A percentile compares a stretch with the other conserved stretches of the same genome.
Conservation (phyloP, 176 grass and related monocot species). For the Phragmites australis region DNA sequence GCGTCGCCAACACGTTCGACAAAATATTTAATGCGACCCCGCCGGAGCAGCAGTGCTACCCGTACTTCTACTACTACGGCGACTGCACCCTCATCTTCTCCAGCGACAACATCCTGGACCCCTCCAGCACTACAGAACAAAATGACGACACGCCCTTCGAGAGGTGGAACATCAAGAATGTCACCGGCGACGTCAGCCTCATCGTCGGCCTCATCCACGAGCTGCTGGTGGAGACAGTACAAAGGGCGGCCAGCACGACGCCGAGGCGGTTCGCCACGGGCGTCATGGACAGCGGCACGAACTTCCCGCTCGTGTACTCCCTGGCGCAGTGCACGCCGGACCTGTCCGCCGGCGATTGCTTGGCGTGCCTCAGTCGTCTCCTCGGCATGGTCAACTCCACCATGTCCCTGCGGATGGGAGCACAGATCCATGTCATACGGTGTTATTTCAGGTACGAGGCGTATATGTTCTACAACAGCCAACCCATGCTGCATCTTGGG, state of each 20-base stretch:
- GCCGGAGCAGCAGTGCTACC: not conserved
- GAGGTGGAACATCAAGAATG: not conserved
- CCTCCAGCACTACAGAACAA: not conserved
- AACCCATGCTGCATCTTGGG: not conserved
- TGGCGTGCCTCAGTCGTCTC: no score
- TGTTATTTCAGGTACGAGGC: constrained; percentile 24
- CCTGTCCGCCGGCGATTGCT: no score
- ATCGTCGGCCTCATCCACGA: not conserved
- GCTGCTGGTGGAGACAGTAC: not conserved
- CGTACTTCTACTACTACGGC: not conserved
- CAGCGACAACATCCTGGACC: not conserved
- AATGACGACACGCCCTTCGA: not conserved
- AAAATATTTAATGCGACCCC: not conserved
- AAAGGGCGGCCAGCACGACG: not conserved
- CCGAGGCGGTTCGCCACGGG: constrained; percentile 26
- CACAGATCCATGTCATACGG: not conserved
- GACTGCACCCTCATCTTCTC: not conserved
- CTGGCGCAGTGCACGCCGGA: no score
- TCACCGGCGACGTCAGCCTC: not conserved
- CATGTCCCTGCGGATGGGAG: not conserved
- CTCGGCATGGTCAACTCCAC: no score
- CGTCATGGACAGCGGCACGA: not conserved
- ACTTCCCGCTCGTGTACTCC: no score
- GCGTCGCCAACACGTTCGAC: not conserved
- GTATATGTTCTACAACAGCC: not conserved